Conservation (phyloP, 2,329 filamentous ascomycete species). For the Cladosporium austrohemisphaericum region DNA sequence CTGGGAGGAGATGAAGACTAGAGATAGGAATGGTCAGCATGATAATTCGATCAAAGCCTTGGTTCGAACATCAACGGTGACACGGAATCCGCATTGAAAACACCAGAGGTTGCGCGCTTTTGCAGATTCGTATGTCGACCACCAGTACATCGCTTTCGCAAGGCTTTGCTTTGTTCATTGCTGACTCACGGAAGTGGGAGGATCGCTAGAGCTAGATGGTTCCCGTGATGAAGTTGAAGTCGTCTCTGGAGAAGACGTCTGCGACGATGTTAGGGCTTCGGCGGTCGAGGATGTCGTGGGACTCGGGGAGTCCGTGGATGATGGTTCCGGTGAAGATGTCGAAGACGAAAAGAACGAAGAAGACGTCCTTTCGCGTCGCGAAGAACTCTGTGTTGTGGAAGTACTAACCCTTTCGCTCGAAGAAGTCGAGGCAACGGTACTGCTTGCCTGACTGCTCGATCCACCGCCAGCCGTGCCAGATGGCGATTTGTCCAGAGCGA, state of each 20-base stretch:
- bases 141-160: not conserved
- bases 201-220: constrained; percentile 21
- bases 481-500: constrained; percentile 51
- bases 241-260: constrained; percentile 12
- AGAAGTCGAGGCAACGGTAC: constrained; percentile 17
- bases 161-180: constrained; percentile 1
- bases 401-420: constrained; percentile 26
- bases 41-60: not conserved
- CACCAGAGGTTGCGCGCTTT: not conserved
- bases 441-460: constrained; percentile 20
- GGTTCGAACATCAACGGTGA: constrained; percentile 1
- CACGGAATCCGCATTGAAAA: constrained; percentile 1
- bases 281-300: constrained; percentile 11
- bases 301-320: not conserved
- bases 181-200: constrained; percentile 16
- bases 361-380: constrained; percentile 9
- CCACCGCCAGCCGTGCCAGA: constrained; percentile 54
- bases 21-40: not conserved
- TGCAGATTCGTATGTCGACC: constrained; percentile 3
- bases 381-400: constrained; percentile 13
- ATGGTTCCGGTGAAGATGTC: constrained; percentile 11
- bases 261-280: constrained; percentile 9
- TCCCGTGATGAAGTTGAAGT: constrained; percentile 17
- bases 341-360: constrained; percentile 19
- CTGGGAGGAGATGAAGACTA: not conserved